Percentiles rank a stretch among this genome's conserved stretches.
Evolutionary conservation across 2,329 filamentous ascomycete genomes (phyloP).

Genomic region (Reticulascus tulasneorum): DNA sequence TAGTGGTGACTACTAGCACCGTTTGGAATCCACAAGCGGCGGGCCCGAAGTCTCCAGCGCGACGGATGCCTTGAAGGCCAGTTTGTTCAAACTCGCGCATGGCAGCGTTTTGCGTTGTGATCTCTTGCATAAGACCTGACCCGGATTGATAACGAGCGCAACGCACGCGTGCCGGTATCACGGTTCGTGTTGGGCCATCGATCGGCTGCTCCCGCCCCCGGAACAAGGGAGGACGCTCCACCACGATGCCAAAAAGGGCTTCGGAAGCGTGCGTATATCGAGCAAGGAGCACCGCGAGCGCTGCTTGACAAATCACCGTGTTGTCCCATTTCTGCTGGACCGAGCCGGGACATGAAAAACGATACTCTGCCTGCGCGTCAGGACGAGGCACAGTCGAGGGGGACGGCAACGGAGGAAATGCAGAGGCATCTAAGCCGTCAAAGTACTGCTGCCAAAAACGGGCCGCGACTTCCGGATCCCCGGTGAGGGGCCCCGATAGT

Average conservation of each 20-base stretch:
- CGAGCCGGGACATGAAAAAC: not conserved
- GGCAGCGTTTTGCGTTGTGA: not conserved
- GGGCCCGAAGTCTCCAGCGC: not conserved
- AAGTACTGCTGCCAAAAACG: not conserved
- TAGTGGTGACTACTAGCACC: conserved; percentile 5
- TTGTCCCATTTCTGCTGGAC: not conserved
- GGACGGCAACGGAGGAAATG: not conserved
- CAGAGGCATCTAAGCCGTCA: not conserved
- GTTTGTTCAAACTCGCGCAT: not conserved
- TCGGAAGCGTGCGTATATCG: conserved; percentile 6
- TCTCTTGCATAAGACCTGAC: not conserved
- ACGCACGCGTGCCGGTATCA: conserved; percentile 6
- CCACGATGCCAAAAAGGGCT: conserved; percentile 4
- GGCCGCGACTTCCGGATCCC: not conserved
- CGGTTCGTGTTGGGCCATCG: not conserved
- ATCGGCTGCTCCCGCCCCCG: not conserved
- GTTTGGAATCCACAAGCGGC: conserved; percentile 4
- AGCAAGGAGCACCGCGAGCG: conserved; percentile 6
- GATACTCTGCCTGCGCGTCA: not conserved
- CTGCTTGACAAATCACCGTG: conserved; percentile 2
- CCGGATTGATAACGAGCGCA: not conserved
- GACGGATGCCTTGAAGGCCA: not conserved
- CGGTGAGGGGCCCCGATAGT: no score
- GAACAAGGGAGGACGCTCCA: not conserved
- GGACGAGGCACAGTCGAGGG: not conserved